Evolutionary conservation across 2,329 filamentous ascomycete species (phyloP).

Genomic region (Monilinia polystroma): DNA sequence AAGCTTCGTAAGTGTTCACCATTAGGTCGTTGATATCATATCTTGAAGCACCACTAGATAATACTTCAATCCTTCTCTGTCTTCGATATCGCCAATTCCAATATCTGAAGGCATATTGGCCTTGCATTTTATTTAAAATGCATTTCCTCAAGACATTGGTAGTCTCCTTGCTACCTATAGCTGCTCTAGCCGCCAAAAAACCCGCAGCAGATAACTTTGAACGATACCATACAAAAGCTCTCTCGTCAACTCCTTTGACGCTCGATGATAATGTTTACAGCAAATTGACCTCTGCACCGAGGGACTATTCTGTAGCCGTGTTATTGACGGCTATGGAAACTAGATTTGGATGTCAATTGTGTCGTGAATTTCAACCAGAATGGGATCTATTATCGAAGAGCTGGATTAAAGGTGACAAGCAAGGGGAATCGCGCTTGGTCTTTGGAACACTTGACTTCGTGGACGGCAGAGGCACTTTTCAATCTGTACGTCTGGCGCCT

Average conservation of each 20-base stretch:
- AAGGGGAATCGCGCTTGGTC: conserved; percentile 68
- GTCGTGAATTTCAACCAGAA: conserved; percentile 88
- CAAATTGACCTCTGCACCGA: conserved; percentile 70
- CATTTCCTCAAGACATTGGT: conserved; percentile 64
- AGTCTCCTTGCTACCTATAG: conserved; percentile 60
- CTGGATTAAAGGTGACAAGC: conserved; percentile 83
- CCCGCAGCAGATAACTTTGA: conserved; percentile 65
- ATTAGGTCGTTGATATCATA: conserved; percentile 3
- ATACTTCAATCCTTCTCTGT: neutral
- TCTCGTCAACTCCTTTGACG: conserved; percentile 67
- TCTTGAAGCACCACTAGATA: conserved; percentile 4
- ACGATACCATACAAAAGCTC: conserved; percentile 67
- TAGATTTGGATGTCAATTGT: conserved; percentile 81
- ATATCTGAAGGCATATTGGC: conserved; percentile 20
- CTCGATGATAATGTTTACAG: conserved; percentile 75
- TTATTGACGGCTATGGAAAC: conserved; percentile 83
- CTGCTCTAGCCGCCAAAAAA: conserved; percentile 61
- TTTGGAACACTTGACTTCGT: conserved; percentile 86
- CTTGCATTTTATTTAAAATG: conserved; percentile 53
- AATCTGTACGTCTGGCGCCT: conserved; percentile 61
- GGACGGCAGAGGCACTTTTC: conserved; percentile 80
- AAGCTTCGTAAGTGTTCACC: conserved; percentile 20
- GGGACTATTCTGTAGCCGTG: conserved; percentile 80
- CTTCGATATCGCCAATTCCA: neutral
- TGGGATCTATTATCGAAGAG: conserved; percentile 84